Base-by-base conservation (phyloP, 345 rosid species). In the Gossypium sturtianum region DNA sequence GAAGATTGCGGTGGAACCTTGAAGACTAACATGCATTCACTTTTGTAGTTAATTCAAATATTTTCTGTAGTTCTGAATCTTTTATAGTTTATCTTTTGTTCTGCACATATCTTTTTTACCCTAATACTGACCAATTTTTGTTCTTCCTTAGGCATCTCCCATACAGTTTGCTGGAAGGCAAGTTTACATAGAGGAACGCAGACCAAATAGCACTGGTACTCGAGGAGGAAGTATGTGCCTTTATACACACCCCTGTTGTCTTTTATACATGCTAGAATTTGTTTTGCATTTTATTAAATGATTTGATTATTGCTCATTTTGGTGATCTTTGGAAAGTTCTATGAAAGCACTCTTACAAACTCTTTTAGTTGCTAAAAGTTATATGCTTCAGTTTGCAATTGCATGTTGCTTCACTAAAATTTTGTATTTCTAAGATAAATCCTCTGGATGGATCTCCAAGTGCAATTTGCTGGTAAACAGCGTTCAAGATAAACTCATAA, bases 121-220 rank as follows among this genome's bases (percentile, higher is more conserved):
- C 8, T 70, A 53, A 52, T 27, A 3, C 61, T 25, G 58, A 25
- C 23, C 22, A 52, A 8, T 2, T 29, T 49, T 70, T 49, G 44
- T 69, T 17, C 12, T 71, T 19, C 44, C 70, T 8, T 71, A 94
- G 98, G 92, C 97, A 71, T 95, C 99, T 83, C 98, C 99, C 0
- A 86, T 95, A 77, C 88, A 87, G 77, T 80, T 95, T 82, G 93
- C 91, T 51, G 98, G 99, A 80, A 89, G 94, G 77, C 90, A 88
- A 76, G 87, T 92, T 27, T 95, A 85, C 84, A 87, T 95, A 7
- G 99, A 95, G 78, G 99, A 90, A 84, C 91, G 99, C 78, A 88
- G 99, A 86, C 94, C 99, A 27, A 95, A 90, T 77, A 87, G 85
- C 25, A 86, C 86, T 29, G 84, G 91, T 76, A 84, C 85, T 61